These are phyloP conservation scores for Podaxis sp. DNA, from an alignment of 768 basidiomycete genomes.

Conservation along the genomic window DNA sequence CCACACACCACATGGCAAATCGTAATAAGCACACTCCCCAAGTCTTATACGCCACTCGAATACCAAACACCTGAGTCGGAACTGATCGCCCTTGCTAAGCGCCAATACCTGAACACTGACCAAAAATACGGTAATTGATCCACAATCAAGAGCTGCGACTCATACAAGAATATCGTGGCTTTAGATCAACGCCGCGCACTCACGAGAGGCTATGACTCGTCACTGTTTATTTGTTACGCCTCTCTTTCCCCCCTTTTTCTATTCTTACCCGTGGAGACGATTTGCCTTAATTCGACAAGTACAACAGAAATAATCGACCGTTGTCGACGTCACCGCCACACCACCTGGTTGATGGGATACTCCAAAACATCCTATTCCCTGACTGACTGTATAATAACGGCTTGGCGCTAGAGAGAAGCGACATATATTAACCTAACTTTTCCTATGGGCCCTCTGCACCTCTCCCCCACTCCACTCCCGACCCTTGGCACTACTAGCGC, in stretches of 20 bases:
- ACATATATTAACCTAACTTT: constrained; percentile 3
- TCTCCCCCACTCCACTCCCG: constrained; percentile 3
- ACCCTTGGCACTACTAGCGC: constrained; percentile 7
- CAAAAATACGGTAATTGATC: background rate
- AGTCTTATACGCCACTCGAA: background rate
- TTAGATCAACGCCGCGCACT: background rate
- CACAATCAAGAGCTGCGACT: background rate
- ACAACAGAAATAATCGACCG: constrained; percentile 6
- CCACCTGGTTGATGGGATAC: constrained; percentile 9
- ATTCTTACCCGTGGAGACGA: background rate
- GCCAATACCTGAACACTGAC: background rate
- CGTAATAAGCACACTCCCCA: no score
- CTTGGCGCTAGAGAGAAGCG: background rate
- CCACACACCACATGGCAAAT: no score
- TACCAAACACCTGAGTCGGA: background rate
- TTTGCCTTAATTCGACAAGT: background rate
- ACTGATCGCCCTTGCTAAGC: background rate
- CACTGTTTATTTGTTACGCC: background rate
- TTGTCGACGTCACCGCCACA: constrained; percentile 29
- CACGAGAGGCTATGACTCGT: constrained; percentile 8
- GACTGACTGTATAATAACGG: constrained; percentile 10
- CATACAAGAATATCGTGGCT: constrained; percentile 6
- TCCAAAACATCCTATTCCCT: background rate
- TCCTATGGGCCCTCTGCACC: background rate
- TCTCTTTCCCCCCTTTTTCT: background rate